Evolutionary conservation across 805 yeast species (phyloP), one percentile per base, ranked within the genome.

Genomic region (Zygotorulaspora chibaensis): DNA sequence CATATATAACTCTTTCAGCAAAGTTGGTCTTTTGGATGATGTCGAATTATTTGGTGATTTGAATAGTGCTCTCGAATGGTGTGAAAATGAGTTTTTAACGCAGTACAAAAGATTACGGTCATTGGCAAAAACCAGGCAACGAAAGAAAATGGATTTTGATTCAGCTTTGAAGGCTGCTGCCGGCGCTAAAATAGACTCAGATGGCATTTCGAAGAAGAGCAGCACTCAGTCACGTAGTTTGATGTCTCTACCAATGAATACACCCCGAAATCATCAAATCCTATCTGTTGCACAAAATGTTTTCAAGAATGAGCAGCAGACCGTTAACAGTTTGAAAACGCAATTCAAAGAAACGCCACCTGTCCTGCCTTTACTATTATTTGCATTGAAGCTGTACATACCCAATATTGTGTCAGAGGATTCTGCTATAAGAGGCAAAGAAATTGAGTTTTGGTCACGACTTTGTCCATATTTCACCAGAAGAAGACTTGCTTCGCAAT

Each of bases 21-120:
- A 89, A 45, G 95, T 93, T 12, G 96, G 96, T 1, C 68, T 91
- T 16, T 81, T 90, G 76, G 80, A 74, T 30, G 73, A 58, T 29
- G 71, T 69, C 20, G 77, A 73, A 45, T 72, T 90, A 36, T 91
- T 89, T 61, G 77, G 77, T 44, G 84, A 87, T 43, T 73, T 93
- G 56, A 93, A 93, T 61, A 77, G 84, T 45, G 96, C 96, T 0
- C 73, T 93, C 35, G 98, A 93, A 66, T 91, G 96, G 96, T 88
- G 97, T 70, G 99, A 93, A 64, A 91, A 93, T 66, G 83, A 84
- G 56, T 88, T 90, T 55, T 73, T 93, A 57, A 48, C 52, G 3
- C 63, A 68, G 49, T 71, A 69, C 48, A 68, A 58, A 40, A 57
- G 65, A 30, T 51, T 70, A 35, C 67, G 70, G 26, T 57, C 55